Evolutionary conservation across 129 eudicot genomes (phyloP).

Genomic region (Erigeron canadensis): DNA sequence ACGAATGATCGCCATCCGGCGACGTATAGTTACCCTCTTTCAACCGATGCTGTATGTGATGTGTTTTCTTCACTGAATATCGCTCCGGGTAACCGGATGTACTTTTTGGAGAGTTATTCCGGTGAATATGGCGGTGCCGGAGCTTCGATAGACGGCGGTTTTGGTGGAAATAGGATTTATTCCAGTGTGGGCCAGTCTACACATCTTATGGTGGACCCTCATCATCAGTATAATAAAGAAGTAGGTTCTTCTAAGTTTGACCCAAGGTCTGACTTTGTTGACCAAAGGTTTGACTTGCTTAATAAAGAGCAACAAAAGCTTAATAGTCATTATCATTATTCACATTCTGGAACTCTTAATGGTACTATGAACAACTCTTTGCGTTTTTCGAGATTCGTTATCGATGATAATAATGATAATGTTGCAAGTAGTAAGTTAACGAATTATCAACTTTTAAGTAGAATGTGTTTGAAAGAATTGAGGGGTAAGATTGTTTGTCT

Average conservation of each 20-base stretch:
- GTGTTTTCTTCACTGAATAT: conserved; percentile 27
- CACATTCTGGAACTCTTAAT: conserved; percentile 13
- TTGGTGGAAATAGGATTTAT: conserved; percentile 17
- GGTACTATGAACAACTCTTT: conserved; percentile 5
- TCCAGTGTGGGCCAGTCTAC: conserved; percentile 38
- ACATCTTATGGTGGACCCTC: conserved; percentile 43
- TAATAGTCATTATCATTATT: conserved; percentile 2
- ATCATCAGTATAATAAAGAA: background rate
- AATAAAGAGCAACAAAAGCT: conserved; percentile 42
- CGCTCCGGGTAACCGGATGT: conserved; percentile 6
- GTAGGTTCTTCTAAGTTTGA: conserved; percentile 33
- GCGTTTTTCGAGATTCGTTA: conserved; percentile 12
- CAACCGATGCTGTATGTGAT: conserved; percentile 21
- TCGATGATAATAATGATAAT: conserved; percentile 7
- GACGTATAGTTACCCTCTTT: background rate
- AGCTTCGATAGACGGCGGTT: conserved; percentile 15
- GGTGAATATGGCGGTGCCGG: conserved; percentile 23
- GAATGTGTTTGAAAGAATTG: conserved; percentile 35
- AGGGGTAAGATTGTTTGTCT: conserved; percentile 41
- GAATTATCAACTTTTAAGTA: conserved; percentile 16
- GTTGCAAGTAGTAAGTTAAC: conserved; percentile 1
- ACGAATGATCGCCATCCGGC: conserved; percentile 21
- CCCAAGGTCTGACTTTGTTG: conserved; percentile 29
- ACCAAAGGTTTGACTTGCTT: conserved; percentile 45
- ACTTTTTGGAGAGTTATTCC: background rate